Evolutionary conservation across 1,284 basidiomycete species (phyloP).

Genomic region (Tausonia pullulans): DNA sequence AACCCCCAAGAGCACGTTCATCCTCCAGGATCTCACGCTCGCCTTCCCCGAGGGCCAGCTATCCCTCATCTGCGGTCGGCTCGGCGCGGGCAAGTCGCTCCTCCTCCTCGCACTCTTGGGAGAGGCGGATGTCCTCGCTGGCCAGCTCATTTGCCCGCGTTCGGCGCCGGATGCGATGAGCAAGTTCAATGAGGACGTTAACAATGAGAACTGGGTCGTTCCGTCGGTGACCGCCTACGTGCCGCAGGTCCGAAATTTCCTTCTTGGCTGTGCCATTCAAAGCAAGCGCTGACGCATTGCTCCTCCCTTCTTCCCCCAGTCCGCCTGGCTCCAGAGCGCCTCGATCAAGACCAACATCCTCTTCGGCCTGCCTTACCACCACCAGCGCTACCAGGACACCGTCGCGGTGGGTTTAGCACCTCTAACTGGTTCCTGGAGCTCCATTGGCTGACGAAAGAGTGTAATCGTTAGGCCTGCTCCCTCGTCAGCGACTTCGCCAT

Average conservation of each 20-base stretch:
- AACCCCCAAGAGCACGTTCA: slow-evolving; percentile 66
- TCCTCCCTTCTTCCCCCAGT: slow-evolving; percentile 27
- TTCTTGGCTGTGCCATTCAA: slow-evolving; percentile 29
- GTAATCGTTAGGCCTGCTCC: slow-evolving; percentile 44
- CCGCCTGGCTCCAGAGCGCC: slow-evolving; percentile 79
- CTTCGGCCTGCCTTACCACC: slow-evolving; percentile 71
- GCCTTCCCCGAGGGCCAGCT: slow-evolving; percentile 67
- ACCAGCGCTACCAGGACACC: slow-evolving; percentile 63
- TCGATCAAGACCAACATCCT: slow-evolving; percentile 90
- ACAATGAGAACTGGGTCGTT: slow-evolving; percentile 33
- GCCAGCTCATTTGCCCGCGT: slow-evolving; percentile 59
- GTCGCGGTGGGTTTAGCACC: slow-evolving; percentile 33
- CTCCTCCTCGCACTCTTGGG: slow-evolving; percentile 71
- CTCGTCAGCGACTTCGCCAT: slow-evolving; percentile 73
- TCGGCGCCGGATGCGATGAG: slow-evolving; percentile 70
- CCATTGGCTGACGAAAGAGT: too few species aligned
- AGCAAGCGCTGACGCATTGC: too few species aligned
- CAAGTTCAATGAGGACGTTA: slow-evolving; percentile 40
- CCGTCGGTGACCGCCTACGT: slow-evolving; percentile 55
- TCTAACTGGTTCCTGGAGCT: too few species aligned
- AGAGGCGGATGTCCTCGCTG: slow-evolving; percentile 73
- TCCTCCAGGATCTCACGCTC: slow-evolving; percentile 65
- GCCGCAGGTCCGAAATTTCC: slow-evolving; percentile 46
- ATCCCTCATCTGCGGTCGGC: slow-evolving; percentile 62
- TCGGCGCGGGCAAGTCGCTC: slow-evolving; percentile 59